Base-by-base conservation (phyloP, 1,284 basidiomycete species). In the Puccinia sorghi region DNA sequence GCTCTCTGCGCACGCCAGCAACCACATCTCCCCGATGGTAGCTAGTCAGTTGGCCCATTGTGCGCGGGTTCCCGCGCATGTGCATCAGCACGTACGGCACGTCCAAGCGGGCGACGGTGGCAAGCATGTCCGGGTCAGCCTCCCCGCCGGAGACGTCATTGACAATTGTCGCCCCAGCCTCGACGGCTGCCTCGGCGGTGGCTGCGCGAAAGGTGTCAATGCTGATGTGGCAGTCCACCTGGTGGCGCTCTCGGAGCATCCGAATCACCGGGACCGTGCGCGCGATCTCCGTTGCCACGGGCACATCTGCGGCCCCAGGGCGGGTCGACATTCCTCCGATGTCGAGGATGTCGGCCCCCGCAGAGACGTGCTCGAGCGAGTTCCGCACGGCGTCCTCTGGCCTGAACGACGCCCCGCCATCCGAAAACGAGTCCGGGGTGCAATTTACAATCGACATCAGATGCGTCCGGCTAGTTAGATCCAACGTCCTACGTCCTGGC, bases 381-480 rank as follows among this genome's bases (percentile, higher is more conserved):
- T 59, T 37, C 22, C 56, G 32, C 22, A 77, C 66, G 13, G 41
- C 64, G 61, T 77, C 66, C 27, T 50, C 27, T 9, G 32, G 3
- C 15, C 27, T 3, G 81, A 88, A 86, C 83, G 92, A 86, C 56
- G 86, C 84, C 0, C 90, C 88, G 7, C 94, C 94, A 81, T 98
- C 94, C 0, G 95, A 98, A 86, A 99, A 99, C 0, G 94, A 97
- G 85, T 99, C 95, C 0, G 97, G 97, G 0, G 97, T 99, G 3
- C 89, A 89, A 84, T 99, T 98, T 81, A 99, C 88, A 5, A 94
- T 97, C 0, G 92, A 92, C 97, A 99, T 99, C 80, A 98, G 85
- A 79, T 89, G 88, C 0, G 93, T 94, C 1, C 81, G 80, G 20
- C 66, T n/a, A 2, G 64, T 66, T 81, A 52, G 74, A 59, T 70